Percentiles rank a stretch among this genome's conserved stretches.
phyloP scores from a whole-genome alignment of 2,329 filamentous ascomycete genomes.

The Fusarium abutilonis region DNA sequence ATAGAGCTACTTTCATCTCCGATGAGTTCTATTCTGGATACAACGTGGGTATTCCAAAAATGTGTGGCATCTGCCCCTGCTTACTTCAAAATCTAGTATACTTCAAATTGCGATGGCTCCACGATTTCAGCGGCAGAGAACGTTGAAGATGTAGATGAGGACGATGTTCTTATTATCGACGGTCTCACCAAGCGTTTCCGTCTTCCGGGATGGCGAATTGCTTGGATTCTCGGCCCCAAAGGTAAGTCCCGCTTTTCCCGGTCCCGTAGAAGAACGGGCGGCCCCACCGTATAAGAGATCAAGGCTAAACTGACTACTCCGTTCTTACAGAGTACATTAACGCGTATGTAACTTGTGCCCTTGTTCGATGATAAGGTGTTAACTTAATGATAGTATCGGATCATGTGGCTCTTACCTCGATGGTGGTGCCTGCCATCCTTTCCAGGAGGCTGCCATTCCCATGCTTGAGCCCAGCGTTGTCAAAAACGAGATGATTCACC shows the following conservation, averaged over 20 bases:
- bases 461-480: slow-evolving; percentile 93
- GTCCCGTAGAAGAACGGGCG: too few relatives aligned
- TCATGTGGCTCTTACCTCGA: slow-evolving; percentile 95
- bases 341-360: slow-evolving; percentile 61
- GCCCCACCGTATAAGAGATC: not conserved
- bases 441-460: slow-evolving; percentile 90
- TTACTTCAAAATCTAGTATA: slow-evolving; percentile 76
- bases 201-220: slow-evolving; percentile 94
- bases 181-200: slow-evolving; percentile 97
- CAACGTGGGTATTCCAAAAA: too few relatives aligned
- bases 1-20: slow-evolving; percentile 89
- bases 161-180: slow-evolving; percentile 94
- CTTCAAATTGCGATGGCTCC: slow-evolving; percentile 85
- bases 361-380: slow-evolving; percentile 14
- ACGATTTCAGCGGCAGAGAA: slow-evolving; percentile 92
- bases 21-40: slow-evolving; percentile 96
- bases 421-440: slow-evolving; percentile 91
- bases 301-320: slow-evolving; percentile 19
- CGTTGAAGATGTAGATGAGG: slow-evolving; percentile 86
- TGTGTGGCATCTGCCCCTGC: too few relatives aligned
- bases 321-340: slow-evolving; percentile 78
- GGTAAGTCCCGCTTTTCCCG: slow-evolving; percentile 45
- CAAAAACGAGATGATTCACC: slow-evolving; percentile 83
- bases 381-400: slow-evolving; percentile 67
- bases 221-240: slow-evolving; percentile 95